Evolutionary conservation across 441 rosid species (phyloP).

Genomic region (Theobroma grandiflorum): DNA sequence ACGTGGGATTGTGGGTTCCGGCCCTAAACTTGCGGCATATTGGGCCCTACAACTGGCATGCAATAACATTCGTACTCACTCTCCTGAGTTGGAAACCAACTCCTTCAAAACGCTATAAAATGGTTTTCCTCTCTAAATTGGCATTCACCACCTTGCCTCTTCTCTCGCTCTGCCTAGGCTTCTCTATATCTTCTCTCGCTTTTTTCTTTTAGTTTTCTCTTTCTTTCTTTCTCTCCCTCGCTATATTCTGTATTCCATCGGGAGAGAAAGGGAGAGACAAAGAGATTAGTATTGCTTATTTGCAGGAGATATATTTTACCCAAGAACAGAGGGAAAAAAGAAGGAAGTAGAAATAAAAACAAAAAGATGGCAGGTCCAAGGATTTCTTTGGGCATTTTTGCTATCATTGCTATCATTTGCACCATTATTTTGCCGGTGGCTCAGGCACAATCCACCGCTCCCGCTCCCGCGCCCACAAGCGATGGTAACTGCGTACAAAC

Average conservation of each 20-base stretch:
- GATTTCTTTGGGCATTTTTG: slow-evolving; percentile 42
- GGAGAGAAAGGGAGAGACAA: slow-evolving; percentile 6
- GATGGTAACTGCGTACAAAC: slow-evolving; percentile 52
- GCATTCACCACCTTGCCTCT: slow-evolving; percentile 17
- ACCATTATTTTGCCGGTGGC: slow-evolving; percentile 54
- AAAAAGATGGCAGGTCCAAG: slow-evolving; percentile 52
- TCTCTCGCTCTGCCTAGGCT: slow-evolving; percentile 26
- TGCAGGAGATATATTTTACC: background rate
- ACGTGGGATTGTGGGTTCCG: slow-evolving; percentile 16
- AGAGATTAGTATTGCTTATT: background rate
- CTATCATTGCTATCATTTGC: slow-evolving; percentile 43
- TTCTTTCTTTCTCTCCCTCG: background rate
- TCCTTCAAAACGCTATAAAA: slow-evolving; percentile 18
- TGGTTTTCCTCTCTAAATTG: background rate
- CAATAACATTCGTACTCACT: background rate
- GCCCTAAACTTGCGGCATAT: slow-evolving; percentile 20
- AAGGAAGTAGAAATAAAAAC: too few relatives aligned
- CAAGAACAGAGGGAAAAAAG: background rate
- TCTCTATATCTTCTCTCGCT: slow-evolving; percentile 5
- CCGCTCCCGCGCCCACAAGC: slow-evolving; percentile 78
- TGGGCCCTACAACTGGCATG: slow-evolving; percentile 17
- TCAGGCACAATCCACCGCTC: slow-evolving; percentile 60
- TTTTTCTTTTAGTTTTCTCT: slow-evolving; percentile 13
- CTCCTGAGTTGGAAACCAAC: background rate
- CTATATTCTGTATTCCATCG: background rate